phyloP scores from a whole-genome alignment of 1,139 yeast genomes.

The Yamadazyma pseudoaaseri region DNA sequence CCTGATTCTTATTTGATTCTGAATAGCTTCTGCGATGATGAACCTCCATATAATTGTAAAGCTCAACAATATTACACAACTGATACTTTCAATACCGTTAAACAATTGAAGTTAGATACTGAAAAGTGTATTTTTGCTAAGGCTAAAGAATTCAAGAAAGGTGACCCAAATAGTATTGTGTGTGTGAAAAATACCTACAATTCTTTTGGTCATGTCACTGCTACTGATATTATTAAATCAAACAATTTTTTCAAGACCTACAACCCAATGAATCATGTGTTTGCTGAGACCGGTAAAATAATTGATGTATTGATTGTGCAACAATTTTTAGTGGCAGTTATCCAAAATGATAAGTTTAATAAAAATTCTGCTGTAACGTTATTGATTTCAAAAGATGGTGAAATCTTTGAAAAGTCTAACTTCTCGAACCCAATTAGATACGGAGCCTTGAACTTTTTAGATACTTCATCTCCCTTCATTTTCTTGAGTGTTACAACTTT shows the following conservation, averaged over 20 bases:
- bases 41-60: constrained; percentile 30
- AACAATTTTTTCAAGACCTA: constrained; percentile 53
- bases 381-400: constrained; percentile 60
- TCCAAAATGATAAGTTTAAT: constrained; percentile 48
- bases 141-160: constrained; percentile 35
- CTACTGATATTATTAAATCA: constrained; percentile 43
- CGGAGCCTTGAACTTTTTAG: constrained; percentile 51
- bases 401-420: constrained; percentile 49
- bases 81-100: constrained; percentile 49
- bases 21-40: constrained; percentile 35
- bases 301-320: constrained; percentile 49
- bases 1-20: constrained; percentile 40
- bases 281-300: constrained; percentile 38
- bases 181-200: constrained; percentile 48
- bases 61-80: constrained; percentile 44
- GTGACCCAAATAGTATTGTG: constrained; percentile 43
- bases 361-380: constrained; percentile 42
- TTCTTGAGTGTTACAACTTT: constrained; percentile 46
- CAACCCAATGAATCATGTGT: constrained; percentile 19
- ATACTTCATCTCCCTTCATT: constrained; percentile 56
- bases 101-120: constrained; percentile 30
- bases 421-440: constrained; percentile 44
- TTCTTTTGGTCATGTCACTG: constrained; percentile 42
- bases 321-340: constrained; percentile 52
- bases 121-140: constrained; percentile 54